phyloP scores from a whole-genome alignment of 768 basidiomycete species.

The Rhizopogon rudus region DNA sequence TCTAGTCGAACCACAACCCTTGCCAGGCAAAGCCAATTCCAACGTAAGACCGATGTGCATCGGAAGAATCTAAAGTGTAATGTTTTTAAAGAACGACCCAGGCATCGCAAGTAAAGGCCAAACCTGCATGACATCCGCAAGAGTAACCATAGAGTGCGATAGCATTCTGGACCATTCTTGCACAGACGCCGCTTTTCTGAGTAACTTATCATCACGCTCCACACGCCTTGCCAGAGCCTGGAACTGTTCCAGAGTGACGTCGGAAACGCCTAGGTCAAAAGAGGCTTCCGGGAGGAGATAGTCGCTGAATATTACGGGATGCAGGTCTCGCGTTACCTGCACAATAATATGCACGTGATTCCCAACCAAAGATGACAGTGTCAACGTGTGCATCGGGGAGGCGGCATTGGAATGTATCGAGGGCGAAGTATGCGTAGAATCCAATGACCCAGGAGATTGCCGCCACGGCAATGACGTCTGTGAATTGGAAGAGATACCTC shows the following conservation, averaged over 20 bases:
- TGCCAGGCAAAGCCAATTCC: constrained; percentile 74
- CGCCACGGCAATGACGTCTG: constrained; percentile 33
- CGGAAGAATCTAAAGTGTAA: constrained; percentile 47
- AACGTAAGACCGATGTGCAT: constrained; percentile 69
- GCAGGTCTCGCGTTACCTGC: constrained; percentile 87
- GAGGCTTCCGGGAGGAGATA: constrained; percentile 69
- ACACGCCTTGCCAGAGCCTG: constrained; percentile 51
- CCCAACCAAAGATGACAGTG: constrained; percentile 88
- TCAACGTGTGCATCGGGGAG: constrained; percentile 53
- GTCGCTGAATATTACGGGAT: constrained; percentile 82
- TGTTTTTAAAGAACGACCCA: constrained; percentile 5
- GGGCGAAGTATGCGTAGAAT: constrained; percentile 70
- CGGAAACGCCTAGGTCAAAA: constrained; percentile 76
- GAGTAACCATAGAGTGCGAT: constrained; percentile 58
- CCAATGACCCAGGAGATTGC: constrained; percentile 29
- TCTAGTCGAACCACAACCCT: constrained; percentile 35
- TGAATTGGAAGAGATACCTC: constrained; percentile 24
- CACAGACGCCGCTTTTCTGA: constrained; percentile 26
- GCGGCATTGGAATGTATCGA: constrained; percentile 50
- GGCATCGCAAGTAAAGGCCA: constrained; percentile 15
- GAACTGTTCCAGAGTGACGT: constrained; percentile 83
- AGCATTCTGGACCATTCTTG: constrained; percentile 45
- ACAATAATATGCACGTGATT: constrained; percentile 81
- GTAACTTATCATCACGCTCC: constrained; percentile 35
- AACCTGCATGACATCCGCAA: constrained; percentile 76